phyloP scores from a whole-genome alignment of 352 stramenopile species.

The Globisporangium spiculum region DNA sequence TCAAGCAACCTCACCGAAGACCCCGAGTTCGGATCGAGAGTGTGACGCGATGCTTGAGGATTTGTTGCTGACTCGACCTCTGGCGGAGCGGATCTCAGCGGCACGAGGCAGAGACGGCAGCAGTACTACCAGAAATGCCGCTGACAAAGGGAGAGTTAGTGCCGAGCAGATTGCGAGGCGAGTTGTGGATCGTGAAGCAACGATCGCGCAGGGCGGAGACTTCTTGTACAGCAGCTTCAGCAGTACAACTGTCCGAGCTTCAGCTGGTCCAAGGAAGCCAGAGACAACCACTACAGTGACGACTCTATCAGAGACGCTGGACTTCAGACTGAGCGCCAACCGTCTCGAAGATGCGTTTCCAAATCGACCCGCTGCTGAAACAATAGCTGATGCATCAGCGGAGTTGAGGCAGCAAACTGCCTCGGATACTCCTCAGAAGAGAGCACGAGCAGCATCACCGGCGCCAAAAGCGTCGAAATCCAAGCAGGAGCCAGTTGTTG shows the following conservation, averaged over 20 bases:
- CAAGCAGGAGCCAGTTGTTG: conserved; percentile 16
- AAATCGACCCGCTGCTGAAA: background rate
- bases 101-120: background rate
- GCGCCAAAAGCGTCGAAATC: conserved; percentile 1
- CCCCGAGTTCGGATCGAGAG: conserved; percentile 12
- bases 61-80: conserved; percentile 6
- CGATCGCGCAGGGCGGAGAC: background rate
- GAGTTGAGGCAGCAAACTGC: background rate
- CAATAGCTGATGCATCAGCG: no score
- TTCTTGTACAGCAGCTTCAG: conserved; percentile 1
- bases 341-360: background rate
- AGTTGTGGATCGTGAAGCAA: background rate
- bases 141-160: background rate
- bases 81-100: conserved; percentile 13
- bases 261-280: background rate
- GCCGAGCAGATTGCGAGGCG: background rate
- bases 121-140: background rate
- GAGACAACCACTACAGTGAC: background rate
- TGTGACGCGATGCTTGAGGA: conserved; percentile 17
- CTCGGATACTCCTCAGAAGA: background rate
- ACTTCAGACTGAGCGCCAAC: background rate
- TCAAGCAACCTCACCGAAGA: background rate
- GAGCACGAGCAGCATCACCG: background rate
- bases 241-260: background rate
- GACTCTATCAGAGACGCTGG: background rate